These are phyloP conservation scores for Aspergillus brasiliensis DNA, from an alignment of 2,329 filamentous ascomycete genomes.

Conservation along the genomic window DNA sequence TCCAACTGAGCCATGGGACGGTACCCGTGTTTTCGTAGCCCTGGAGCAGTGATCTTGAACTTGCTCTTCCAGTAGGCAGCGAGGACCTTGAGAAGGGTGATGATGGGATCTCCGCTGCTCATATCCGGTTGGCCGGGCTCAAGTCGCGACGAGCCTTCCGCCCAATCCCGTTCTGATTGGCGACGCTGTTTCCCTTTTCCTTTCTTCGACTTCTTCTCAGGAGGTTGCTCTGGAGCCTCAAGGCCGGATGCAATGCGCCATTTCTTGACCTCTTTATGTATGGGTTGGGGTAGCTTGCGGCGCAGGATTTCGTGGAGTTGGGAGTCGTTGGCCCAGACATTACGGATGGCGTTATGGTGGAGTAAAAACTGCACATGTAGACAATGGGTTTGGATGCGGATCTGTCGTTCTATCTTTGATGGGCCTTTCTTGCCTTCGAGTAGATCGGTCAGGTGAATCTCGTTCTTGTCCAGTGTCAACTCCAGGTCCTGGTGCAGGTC, in stretches of 20 bases:
- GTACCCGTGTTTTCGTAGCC: conserved; percentile 86
- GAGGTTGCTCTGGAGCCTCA: conserved; percentile 47
- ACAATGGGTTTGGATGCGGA: conserved; percentile 78
- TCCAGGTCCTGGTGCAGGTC: conserved; percentile 68
- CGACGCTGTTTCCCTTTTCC: conserved; percentile 45
- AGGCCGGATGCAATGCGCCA: conserved; percentile 72
- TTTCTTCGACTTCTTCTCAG: conserved; percentile 43
- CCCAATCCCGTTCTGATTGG: conserved; percentile 66
- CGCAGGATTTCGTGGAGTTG: conserved; percentile 75
- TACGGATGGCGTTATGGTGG: conserved; percentile 85
- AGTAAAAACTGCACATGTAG: conserved; percentile 85
- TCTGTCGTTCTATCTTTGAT: conserved; percentile 78
- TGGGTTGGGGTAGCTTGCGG: conserved; percentile 67
- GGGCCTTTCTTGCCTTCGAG: conserved; percentile 76
- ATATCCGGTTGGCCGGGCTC: conserved; percentile 73
- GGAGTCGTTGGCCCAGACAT: conserved; percentile 78
- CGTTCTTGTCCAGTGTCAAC: conserved; percentile 62
- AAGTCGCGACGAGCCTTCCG: conserved; percentile 65
- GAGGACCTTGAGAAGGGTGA: conserved; percentile 74
- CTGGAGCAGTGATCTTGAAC: conserved; percentile 75
- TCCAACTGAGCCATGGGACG: conserved; percentile 75
- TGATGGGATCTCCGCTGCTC: conserved; percentile 79
- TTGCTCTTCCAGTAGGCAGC: conserved; percentile 84
- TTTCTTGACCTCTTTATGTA: conserved; percentile 72
- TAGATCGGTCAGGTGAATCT: conserved; percentile 62